Percentiles rank a stretch among this genome's conserved stretches.
These are phyloP conservation scores for Pseudonitzschia pungens DNA, from an alignment of 108 stramenopile genomes.

Conservation along the genomic window DNA sequence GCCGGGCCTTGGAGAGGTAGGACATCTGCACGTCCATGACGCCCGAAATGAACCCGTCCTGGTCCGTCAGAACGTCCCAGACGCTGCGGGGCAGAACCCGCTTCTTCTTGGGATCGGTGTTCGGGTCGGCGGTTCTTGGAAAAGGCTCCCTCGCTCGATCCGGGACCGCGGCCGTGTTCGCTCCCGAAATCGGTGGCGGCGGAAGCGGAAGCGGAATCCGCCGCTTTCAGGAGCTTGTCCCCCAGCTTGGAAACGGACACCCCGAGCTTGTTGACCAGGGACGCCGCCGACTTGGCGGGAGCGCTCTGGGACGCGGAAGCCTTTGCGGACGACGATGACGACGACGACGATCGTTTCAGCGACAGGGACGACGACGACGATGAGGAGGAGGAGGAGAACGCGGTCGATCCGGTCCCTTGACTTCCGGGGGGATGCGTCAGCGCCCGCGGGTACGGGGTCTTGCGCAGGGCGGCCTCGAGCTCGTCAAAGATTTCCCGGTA, in stretches of 20 bases:
- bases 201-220: constrained; percentile 17
- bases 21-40: constrained; percentile 79
- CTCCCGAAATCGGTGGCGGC: no score
- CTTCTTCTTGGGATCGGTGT: no score
- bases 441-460: constrained; percentile 29
- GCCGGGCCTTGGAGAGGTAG: constrained; percentile 68
- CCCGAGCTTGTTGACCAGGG: constrained; percentile 42
- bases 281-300: constrained; percentile 14
- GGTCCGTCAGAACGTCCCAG: constrained; percentile 78
- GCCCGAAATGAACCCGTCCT: constrained; percentile 80
- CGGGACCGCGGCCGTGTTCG: no score
- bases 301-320: no score
- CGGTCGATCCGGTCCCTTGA: no score
- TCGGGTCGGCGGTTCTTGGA: no score
- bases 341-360: not conserved
- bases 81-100: constrained; percentile 32
- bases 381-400: not conserved
- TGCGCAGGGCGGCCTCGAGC: constrained; percentile 55
- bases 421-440: not conserved
- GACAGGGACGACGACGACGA: not conserved
- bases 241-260: constrained; percentile 60
- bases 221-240: constrained; percentile 29
- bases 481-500: constrained; percentile 80
- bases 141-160: no score
- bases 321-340: constrained; percentile 8